These are phyloP conservation scores for Alternaria panax DNA, from an alignment of 2,329 filamentous ascomycete species.

Conservation along the genomic window DNA sequence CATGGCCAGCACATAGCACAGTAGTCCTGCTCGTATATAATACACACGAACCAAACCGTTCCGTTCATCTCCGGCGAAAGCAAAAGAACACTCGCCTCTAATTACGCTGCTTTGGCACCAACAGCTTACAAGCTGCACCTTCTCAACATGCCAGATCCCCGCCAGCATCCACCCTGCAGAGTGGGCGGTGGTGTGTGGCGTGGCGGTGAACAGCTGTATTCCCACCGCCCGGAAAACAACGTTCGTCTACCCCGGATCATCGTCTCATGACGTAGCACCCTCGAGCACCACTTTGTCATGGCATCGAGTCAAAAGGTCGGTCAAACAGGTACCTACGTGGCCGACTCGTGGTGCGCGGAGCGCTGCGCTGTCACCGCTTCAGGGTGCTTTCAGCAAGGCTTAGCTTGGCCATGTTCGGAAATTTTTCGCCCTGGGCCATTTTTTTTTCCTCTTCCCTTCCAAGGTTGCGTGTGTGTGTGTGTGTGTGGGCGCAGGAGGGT, in stretches of 20 bases:
- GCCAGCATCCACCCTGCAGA: slow-evolving; percentile 24
- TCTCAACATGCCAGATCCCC: slow-evolving; percentile 18
- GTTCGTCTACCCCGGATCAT: slow-evolving; percentile 32
- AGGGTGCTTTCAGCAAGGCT: not conserved
- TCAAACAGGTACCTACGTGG: slow-evolving; percentile 36
- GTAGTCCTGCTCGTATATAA: slow-evolving; percentile 11
- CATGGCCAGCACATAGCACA: slow-evolving; percentile 11
- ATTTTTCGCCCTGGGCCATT: no score
- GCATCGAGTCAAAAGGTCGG: slow-evolving; percentile 25
- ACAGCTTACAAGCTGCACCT: slow-evolving; percentile 10
- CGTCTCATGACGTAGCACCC: slow-evolving; percentile 36
- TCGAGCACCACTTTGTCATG: slow-evolving; percentile 4
- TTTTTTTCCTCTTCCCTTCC: no score
- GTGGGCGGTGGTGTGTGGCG: slow-evolving; percentile 1
- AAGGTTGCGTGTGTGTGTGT: not conserved
- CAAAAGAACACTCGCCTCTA: slow-evolving; percentile 19
- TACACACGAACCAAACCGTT: not conserved
- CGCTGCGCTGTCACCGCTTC: slow-evolving; percentile 33
- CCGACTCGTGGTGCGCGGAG: slow-evolving; percentile 23
- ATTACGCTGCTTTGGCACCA: slow-evolving; percentile 6
- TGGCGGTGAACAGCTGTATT: slow-evolving; percentile 40
- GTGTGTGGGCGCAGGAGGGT: slow-evolving; percentile 16
- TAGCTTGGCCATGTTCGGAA: not conserved
- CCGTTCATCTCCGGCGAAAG: slow-evolving; percentile 20
- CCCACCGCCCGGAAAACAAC: slow-evolving; percentile 23